A percentile compares a stretch with the other conserved stretches of the same genome.
These are phyloP conservation scores for Saccharomycopsis fermentans DNA, from an alignment of 805 yeast species.

Conservation along the genomic window DNA sequence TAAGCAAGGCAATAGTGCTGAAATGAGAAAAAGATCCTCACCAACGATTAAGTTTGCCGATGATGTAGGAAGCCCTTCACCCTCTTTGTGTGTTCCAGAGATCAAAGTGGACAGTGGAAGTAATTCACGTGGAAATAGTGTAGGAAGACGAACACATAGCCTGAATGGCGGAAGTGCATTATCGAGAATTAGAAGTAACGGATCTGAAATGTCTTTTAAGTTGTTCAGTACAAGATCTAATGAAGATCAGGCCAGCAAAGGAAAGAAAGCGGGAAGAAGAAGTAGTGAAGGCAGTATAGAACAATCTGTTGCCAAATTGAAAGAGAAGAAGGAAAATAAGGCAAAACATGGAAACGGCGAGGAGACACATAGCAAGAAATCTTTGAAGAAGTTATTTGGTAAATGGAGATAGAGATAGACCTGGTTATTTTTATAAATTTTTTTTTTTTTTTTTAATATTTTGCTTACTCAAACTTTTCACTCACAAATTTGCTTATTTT, in stretches of 20 bases:
- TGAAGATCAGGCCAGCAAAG: background rate
- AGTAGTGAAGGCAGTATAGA: background rate
- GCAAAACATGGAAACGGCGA: background rate
- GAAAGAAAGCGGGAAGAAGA: background rate
- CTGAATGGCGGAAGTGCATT: background rate
- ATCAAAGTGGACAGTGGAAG: background rate
- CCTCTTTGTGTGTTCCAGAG: background rate
- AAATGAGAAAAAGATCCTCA: background rate
- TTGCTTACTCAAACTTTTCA: no score
- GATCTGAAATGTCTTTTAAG: background rate
- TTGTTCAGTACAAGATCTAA: background rate
- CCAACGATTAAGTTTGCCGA: constrained; percentile 13
- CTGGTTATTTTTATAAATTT: background rate
- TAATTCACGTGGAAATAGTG: background rate
- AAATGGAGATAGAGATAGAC: background rate
- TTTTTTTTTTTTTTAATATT: background rate
- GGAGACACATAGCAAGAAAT: background rate
- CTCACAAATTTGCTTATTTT: background rate
- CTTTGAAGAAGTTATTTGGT: background rate
- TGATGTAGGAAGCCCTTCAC: background rate
- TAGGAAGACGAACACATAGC: background rate
- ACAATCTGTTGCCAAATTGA: background rate
- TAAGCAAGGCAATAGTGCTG: background rate
- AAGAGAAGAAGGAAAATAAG: background rate
- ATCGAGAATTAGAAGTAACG: background rate